Conservation (phyloP, 345 rosid species). For the Excoecaria cochinchinensis region DNA sequence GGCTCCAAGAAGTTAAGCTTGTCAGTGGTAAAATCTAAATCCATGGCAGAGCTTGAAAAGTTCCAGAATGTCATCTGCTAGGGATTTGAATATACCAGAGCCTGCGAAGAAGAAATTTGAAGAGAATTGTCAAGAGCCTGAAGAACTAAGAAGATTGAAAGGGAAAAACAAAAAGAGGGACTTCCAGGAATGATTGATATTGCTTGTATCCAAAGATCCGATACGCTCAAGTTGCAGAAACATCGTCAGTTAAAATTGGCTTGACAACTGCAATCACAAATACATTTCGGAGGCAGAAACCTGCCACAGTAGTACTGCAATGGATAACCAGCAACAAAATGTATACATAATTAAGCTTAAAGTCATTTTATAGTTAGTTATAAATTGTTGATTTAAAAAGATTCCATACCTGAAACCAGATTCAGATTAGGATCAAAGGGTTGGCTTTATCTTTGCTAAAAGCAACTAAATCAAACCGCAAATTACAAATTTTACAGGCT, state of each 20-base stretch:
- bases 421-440: no score
- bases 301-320: constrained; percentile 16
- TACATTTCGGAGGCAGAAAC: constrained; percentile 59
- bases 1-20: constrained; percentile 33
- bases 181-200: constrained; percentile 58
- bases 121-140: constrained; percentile 37
- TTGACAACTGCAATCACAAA: constrained; percentile 61
- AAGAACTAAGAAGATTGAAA: constrained; percentile 47
- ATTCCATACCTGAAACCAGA: not conserved
- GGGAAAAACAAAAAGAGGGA: constrained; percentile 60
- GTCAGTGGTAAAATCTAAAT: constrained; percentile 45
- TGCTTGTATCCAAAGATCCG: constrained; percentile 44
- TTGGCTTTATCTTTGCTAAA: no score
- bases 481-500: no score
- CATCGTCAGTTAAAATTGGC: constrained; percentile 63
- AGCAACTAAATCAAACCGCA: no score
- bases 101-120: constrained; percentile 29
- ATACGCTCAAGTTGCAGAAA: constrained; percentile 64
- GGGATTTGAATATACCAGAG: constrained; percentile 26
- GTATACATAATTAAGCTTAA: no score
- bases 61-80: constrained; percentile 27
- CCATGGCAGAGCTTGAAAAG: constrained; percentile 53
- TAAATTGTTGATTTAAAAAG: no score
- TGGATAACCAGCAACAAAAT: not conserved
- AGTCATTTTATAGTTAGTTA: no score